Base-by-base conservation (phyloP, 164 flowering plant species). In the Umbellularia californica region DNA sequence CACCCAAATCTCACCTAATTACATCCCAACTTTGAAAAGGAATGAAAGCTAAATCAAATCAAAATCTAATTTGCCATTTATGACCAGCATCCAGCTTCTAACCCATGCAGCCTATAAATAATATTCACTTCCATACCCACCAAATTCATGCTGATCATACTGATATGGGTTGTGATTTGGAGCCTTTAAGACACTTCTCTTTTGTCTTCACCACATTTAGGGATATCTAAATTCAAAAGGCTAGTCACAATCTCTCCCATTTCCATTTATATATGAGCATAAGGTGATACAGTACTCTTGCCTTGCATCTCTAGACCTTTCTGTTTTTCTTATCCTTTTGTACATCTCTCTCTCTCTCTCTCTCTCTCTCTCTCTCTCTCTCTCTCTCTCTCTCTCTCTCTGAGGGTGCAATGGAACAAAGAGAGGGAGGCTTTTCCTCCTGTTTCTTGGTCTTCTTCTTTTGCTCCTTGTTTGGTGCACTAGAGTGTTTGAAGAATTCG, bases 401-500 rank as follows among this genome's bases (percentile, higher is more conserved):
- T 15, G 22, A 17, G 47, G 41, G 69, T 66, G 69, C 35, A 28
- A 66, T 66, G 69, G 69, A 41, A 12, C 17, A 12, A 58, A 70
- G 24, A 10, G 1, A 41, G 68, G 13, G 47, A 3, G 9, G 23
- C 65, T 60, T 66, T 19, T 13, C 35, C 70, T 17, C 28, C 76
- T 41, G 66, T 72, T 63, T 77, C 41, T 64, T 71, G 1, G 52
- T 63, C 24, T 51, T 22, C 35, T 64, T 74, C 75, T 23, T 75
- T n/a, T 65, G 58, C 50, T 71, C 75, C 23, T 22, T 69, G 69
- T 15, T 12, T 70, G 81, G 74, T 25, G 68, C 71, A n/a, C 47
- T 72, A 41, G 64, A 74, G 41, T n/a, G 58, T 5, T 20, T 58
- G 50, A 24, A 24, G 0, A 55, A 77, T 22, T 74, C 84, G 50